Evolutionary conservation across 768 basidiomycete genomes (phyloP).

Genomic region (Psilocybe tampanensis): DNA sequence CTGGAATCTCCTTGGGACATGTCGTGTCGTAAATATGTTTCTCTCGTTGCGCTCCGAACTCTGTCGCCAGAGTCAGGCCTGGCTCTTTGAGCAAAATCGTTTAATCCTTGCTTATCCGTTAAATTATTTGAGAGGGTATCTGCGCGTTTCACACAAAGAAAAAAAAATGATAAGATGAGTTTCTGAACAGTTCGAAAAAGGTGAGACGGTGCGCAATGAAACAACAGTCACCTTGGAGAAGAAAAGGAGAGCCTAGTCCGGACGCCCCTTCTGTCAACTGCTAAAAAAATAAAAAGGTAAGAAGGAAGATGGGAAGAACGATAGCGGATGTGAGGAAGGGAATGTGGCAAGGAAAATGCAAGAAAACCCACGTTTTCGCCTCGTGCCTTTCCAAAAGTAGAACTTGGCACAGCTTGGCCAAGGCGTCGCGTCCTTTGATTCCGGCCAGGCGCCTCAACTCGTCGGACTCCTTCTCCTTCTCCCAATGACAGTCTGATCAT

Average conservation of each 20-base stretch:
- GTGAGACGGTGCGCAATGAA: constrained; percentile 4
- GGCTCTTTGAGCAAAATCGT: constrained; percentile 12
- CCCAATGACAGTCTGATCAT: constrained; percentile 53
- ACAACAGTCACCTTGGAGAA: constrained; percentile 28
- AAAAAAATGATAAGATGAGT: constrained; percentile 7
- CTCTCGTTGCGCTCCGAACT: constrained; percentile 11
- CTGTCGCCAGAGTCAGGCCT: constrained; percentile 1
- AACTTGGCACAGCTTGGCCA: constrained; percentile 19
- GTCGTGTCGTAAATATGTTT: constrained; percentile 15
- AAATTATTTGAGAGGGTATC: constrained; percentile 37
- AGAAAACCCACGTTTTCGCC: constrained; percentile 40
- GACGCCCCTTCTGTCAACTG: constrained; percentile 27
- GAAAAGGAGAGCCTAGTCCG: constrained; percentile 40
- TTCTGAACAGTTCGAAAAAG: background rate
- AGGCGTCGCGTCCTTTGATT: constrained; percentile 15
- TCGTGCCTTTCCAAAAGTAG: constrained; percentile 42
- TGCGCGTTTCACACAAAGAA: constrained; percentile 14
- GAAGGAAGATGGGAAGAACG: constrained; percentile 26
- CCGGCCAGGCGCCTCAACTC: constrained; percentile 13
- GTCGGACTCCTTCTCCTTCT: constrained; percentile 30
- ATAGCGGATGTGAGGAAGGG: constrained; percentile 29
- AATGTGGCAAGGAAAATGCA: constrained; percentile 22
- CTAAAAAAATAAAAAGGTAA: constrained; percentile 27
- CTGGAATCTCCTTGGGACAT: constrained; percentile 25
- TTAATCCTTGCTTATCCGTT: constrained; percentile 29